Conservation (phyloP, 2,329 filamentous ascomycete genomes). For the Ceratocystis smalleyi region DNA sequence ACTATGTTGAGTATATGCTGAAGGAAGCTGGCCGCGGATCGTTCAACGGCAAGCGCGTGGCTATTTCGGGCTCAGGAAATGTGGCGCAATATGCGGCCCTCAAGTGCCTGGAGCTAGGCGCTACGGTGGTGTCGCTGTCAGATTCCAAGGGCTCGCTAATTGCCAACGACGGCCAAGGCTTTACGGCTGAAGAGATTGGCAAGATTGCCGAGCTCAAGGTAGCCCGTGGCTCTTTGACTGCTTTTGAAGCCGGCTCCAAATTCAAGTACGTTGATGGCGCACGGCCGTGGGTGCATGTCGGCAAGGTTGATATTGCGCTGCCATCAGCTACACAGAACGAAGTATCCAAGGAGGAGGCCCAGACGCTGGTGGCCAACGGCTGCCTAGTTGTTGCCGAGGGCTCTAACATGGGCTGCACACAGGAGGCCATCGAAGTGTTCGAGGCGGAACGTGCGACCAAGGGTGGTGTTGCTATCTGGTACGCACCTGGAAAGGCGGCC, state of each 20-base stretch:
- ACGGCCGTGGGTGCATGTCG: conserved; percentile 82
- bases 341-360: conserved; percentile 79
- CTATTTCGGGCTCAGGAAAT: conserved; percentile 93
- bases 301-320: conserved; percentile 77
- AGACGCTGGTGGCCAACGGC: conserved; percentile 61
- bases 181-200: conserved; percentile 66
- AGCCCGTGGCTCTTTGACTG: conserved; percentile 65
- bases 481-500: conserved; percentile 90
- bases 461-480: conserved; percentile 65
- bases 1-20: conserved; percentile 95
- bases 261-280: conserved; percentile 80
- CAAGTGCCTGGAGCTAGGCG: conserved; percentile 91
- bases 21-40: conserved; percentile 72
- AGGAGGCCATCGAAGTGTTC: conserved; percentile 86
- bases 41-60: conserved; percentile 82
- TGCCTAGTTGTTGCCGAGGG: conserved; percentile 84
- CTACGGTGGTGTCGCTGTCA: conserved; percentile 78
- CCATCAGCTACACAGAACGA: conserved; percentile 97
- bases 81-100: conserved; percentile 95
- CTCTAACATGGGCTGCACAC: conserved; percentile 97
- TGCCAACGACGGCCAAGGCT: conserved; percentile 51
- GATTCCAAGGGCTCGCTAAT: conserved; percentile 80
- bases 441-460: conserved; percentile 61
- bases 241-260: conserved; percentile 47
- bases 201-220: conserved; percentile 77